Conservation (phyloP, 2,329 filamentous ascomycete species). For the Xylariaceae sp. region DNA sequence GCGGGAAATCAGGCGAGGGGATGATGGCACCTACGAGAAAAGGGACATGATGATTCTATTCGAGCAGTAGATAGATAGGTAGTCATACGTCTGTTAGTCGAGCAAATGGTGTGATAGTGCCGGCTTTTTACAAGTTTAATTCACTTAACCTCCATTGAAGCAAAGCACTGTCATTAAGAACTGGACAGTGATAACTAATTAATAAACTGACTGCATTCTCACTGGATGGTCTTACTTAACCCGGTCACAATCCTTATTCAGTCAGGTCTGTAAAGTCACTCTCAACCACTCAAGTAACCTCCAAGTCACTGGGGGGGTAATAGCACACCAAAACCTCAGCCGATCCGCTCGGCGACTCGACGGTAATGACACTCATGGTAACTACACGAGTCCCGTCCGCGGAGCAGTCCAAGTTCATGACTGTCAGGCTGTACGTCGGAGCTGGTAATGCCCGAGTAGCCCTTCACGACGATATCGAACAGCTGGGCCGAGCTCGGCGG, state of each 20-base stretch:
- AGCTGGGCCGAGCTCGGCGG: constrained; percentile 14
- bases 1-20: background rate
- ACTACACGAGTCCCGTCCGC: constrained; percentile 8
- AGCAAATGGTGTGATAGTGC: background rate
- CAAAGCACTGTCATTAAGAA: no score
- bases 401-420: constrained; percentile 15
- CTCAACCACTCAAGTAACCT: constrained; percentile 2
- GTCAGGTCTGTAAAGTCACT: no score
- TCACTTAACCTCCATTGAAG: no score
- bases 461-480: constrained; percentile 9
- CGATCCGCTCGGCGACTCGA: constrained; percentile 8
- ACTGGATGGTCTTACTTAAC: no score
- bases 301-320: constrained; percentile 9
- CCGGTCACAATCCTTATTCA: no score
- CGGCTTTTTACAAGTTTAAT: background rate
- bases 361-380: constrained; percentile 11
- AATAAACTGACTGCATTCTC: no score
- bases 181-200: no score
- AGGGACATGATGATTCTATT: no score
- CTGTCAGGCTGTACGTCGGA: constrained; percentile 6
- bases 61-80: no score
- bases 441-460: constrained; percentile 7
- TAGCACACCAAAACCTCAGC: constrained; percentile 11
- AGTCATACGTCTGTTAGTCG: no score
- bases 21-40: no score